Percentiles rank a stretch among this genome's conserved stretches.
Evolutionary conservation across 495 filamentous ascomycete species (phyloP).

Genomic region (Friedmanniomyces simplex): DNA sequence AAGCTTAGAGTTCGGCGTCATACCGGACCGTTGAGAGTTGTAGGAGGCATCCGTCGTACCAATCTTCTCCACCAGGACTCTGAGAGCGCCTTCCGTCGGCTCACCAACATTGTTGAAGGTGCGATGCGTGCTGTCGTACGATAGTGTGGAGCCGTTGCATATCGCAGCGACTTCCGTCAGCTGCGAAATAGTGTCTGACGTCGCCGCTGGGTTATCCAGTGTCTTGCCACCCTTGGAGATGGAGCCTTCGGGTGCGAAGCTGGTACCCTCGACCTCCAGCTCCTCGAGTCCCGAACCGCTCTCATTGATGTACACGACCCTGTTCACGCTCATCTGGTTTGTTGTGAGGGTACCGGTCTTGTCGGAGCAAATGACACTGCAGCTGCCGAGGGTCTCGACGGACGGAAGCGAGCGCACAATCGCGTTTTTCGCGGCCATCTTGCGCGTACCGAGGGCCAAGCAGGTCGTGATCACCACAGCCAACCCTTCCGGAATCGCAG

Average conservation of each 20-base stretch:
- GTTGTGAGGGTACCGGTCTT: conserved; percentile 98
- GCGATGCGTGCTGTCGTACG: conserved; percentile 63
- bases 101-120: conserved; percentile 83
- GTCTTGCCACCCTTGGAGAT: conserved; percentile 57
- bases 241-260: conserved; percentile 74
- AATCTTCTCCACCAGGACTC: conserved; percentile 89
- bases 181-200: conserved; percentile 69
- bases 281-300: conserved; percentile 71
- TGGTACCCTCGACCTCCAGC: conserved; percentile 84
- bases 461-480: conserved; percentile 98
- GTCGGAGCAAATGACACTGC: conserved; percentile 99
- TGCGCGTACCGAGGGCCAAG: conserved; percentile 85
- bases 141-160: conserved; percentile 81
- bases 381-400: conserved; percentile 96
- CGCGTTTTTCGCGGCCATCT: conserved; percentile 97
- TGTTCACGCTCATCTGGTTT: conserved; percentile 98
- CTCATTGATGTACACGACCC: conserved; percentile 70
- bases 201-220: conserved; percentile 56
- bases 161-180: conserved; percentile 80
- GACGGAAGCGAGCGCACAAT: conserved; percentile 93
- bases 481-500: conserved; percentile 93
- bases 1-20: conserved; percentile 48
- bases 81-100: conserved; percentile 88
- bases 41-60: conserved; percentile 52
- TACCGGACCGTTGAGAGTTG: conserved; percentile 42